Evolutionary conservation across 805 yeast genomes (phyloP).

Genomic region (Nakazawaea ambrosiae): DNA sequence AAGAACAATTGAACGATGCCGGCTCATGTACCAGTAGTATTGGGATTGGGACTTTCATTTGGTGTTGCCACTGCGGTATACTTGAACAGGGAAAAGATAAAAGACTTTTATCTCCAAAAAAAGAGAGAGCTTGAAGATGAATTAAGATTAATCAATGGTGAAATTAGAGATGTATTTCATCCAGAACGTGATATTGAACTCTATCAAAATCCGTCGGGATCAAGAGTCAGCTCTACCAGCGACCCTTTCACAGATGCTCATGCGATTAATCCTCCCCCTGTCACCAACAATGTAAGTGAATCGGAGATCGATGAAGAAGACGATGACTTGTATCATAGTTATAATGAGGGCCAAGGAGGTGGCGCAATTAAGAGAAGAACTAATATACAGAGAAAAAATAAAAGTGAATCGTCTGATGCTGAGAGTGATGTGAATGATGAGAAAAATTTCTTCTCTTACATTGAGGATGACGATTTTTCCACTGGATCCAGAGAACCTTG

Average conservation of each 20-base stretch:
- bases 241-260: no score
- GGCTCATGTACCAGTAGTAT: slow-evolving; percentile 15
- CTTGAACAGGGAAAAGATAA: slow-evolving; percentile 20
- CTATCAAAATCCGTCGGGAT: no score
- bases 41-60: slow-evolving; percentile 20
- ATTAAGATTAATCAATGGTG: slow-evolving; percentile 1
- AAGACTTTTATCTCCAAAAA: slow-evolving; percentile 18
- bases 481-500: not conserved
- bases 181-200: not conserved
- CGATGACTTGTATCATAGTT: slow-evolving; percentile 7
- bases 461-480: slow-evolving; percentile 3
- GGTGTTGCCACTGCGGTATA: slow-evolving; percentile 19
- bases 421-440: no score
- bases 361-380: not conserved
- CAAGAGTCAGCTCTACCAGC: no score
- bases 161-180: not conserved
- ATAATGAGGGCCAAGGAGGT: not conserved
- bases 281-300: no score
- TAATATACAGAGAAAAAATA: no score
- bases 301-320: no score
- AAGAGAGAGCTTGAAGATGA: slow-evolving; percentile 5
- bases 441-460: no score
- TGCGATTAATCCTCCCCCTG: no score
- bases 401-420: no score
- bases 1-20: slow-evolving; percentile 8